Conservation (phyloP, 2,329 filamentous ascomycete species). For the Teratosphaeriaceae sp. region DNA sequence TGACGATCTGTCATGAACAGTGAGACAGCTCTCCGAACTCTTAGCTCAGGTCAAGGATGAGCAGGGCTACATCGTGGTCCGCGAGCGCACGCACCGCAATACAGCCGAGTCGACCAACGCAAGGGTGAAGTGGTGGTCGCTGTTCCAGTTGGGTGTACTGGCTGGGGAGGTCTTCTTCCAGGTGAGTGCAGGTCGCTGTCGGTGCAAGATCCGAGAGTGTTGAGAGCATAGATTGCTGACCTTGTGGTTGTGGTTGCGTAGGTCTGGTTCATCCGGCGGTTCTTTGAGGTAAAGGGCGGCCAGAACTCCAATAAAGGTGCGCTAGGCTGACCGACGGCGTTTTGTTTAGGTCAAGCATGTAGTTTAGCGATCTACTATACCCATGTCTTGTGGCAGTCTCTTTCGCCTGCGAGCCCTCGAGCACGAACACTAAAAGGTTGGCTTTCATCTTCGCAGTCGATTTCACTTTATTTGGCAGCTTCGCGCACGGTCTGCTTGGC, state of each 20-base stretch:
- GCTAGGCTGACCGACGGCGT: constrained; percentile 20
- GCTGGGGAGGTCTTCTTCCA: constrained; percentile 72
- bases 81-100: constrained; percentile 94
- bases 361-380: constrained; percentile 17
- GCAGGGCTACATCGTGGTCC: constrained; percentile 91
- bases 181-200: constrained; percentile 10
- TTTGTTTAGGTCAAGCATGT: constrained; percentile 34
- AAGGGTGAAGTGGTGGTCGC: constrained; percentile 98
- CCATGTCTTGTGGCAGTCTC: too few relatives aligned
- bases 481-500: too few relatives aligned
- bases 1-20: constrained; percentile 39
- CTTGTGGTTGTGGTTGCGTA: not conserved
- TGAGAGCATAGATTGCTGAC: not conserved
- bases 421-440: too few relatives aligned
- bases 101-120: constrained; percentile 97
- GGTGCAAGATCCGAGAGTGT: too few relatives aligned
- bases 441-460: not conserved
- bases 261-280: constrained; percentile 2
- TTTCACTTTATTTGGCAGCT: not conserved
- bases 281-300: constrained; percentile 21
- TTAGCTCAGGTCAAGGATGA: constrained; percentile 93
- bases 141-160: constrained; percentile 92
- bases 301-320: constrained; percentile 23
- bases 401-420: too few relatives aligned
- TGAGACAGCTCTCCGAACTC: constrained; percentile 75